Conservation (phyloP, 139 green algal species). For the Chlorella ohadii region DNA sequence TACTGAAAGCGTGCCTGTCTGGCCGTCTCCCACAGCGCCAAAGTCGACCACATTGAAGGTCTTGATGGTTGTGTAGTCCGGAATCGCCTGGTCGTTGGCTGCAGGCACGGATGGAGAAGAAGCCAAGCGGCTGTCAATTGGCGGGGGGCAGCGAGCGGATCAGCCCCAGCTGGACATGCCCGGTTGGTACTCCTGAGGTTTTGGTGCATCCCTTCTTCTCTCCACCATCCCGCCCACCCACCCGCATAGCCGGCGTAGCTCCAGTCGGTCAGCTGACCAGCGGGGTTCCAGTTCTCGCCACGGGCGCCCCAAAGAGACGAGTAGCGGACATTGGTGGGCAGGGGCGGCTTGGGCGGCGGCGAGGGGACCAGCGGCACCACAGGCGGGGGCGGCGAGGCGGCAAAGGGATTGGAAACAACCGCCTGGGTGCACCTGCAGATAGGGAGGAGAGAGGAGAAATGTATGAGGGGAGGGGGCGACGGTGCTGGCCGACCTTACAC, state of each 20-base stretch:
- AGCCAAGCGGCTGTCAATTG: too few species aligned
- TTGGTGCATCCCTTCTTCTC: background rate
- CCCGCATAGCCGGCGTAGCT: conserved; percentile 16
- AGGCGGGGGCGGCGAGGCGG: too few species aligned
- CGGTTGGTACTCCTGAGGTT: too few species aligned
- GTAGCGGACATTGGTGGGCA: background rate
- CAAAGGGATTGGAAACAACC: too few species aligned
- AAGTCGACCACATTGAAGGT: conserved; percentile 2
- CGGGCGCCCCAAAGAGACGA: background rate
- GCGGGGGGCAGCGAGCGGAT: too few species aligned
- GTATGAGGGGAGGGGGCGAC: background rate
- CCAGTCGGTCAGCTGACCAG: conserved; percentile 1
- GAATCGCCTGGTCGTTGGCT: conserved; percentile 22
- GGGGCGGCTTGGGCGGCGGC: too few species aligned
- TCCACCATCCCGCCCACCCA: background rate
- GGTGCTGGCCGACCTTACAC: too few species aligned
- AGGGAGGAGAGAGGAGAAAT: too few species aligned
- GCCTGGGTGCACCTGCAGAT: background rate
- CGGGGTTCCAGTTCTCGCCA: background rate
- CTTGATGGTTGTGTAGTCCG: background rate
- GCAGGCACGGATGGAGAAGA: background rate
- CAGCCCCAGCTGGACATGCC: too few species aligned
- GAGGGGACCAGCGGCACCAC: too few species aligned
- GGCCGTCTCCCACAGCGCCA: conserved; percentile 9
- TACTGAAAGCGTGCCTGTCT: conserved; percentile 1